Percentiles rank a stretch among this genome's conserved stretches.
Evolutionary conservation across 257 asterid genomes (phyloP).

Genomic region (Solanum sparsipilum): DNA sequence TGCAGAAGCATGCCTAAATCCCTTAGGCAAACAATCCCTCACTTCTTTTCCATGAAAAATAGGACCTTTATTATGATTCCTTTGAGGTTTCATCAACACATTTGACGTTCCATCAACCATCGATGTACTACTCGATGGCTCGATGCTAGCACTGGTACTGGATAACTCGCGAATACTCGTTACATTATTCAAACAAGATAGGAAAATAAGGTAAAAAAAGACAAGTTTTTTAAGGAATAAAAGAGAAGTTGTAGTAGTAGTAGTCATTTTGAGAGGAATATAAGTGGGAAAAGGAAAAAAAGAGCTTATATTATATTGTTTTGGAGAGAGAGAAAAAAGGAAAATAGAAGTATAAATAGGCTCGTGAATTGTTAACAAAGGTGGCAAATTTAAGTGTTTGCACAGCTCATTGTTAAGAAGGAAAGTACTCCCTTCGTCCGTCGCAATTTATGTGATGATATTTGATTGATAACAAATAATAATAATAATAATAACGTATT

Average conservation of each 20-base stretch:
- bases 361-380: constrained; percentile 17
- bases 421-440: no score
- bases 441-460: not conserved
- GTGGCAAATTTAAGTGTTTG: constrained; percentile 5
- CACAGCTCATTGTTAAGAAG: constrained; percentile 14
- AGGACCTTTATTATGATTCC: constrained; percentile 15
- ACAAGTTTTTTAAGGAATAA: constrained; percentile 7
- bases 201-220: constrained; percentile 16
- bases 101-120: not conserved
- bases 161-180: constrained; percentile 6
- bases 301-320: not conserved
- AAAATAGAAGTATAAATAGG: constrained; percentile 34
- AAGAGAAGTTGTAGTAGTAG: not conserved
- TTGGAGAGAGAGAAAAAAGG: not conserved
- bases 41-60: constrained; percentile 26
- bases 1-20: constrained; percentile 61
- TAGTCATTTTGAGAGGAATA: constrained; percentile 5
- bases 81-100: constrained; percentile 24
- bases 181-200: constrained; percentile 16
- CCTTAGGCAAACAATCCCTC: constrained; percentile 74
- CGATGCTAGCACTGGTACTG: not conserved
- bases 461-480: not conserved
- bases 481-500: not conserved
- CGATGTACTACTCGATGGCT: not conserved
- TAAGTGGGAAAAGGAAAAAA: not conserved